These are phyloP conservation scores for Collybiopsis confluens DNA, from an alignment of 768 basidiomycete genomes.

Conservation along the genomic window DNA sequence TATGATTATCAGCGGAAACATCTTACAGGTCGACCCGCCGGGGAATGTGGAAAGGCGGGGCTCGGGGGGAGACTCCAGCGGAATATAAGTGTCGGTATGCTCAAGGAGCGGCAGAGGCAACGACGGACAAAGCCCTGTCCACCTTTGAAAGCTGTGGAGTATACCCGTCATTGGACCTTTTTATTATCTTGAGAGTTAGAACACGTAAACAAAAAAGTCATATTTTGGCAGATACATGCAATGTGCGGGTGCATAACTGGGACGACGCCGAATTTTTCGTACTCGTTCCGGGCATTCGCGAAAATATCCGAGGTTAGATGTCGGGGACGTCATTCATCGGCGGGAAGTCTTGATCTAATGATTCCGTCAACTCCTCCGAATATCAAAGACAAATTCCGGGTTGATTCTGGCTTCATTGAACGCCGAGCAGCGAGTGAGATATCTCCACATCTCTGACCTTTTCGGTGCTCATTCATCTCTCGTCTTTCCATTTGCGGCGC, in stretches of 20 bases:
- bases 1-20: too few species aligned
- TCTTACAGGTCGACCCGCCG: slow-evolving; percentile 50
- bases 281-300: slow-evolving; percentile 12
- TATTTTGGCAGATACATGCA: slow-evolving; percentile 40
- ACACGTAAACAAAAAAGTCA: slow-evolving; percentile 37
- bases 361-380: slow-evolving; percentile 18
- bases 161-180: slow-evolving; percentile 37
- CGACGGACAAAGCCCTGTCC: slow-evolving; percentile 5
- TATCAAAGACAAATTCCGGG: slow-evolving; percentile 33
- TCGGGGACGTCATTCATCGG: slow-evolving; percentile 42
- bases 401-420: slow-evolving; percentile 45
- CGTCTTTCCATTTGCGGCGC: slow-evolving; percentile 30
- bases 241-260: slow-evolving; percentile 5
- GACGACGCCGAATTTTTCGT: slow-evolving; percentile 9
- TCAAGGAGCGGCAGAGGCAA: background rate
- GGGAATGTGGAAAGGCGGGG: slow-evolving; percentile 73
- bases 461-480: background rate
- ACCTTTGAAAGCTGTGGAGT: slow-evolving; percentile 25
- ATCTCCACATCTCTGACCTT: background rate
- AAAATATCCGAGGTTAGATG: slow-evolving; percentile 38
- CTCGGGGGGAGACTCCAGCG: slow-evolving; percentile 59
- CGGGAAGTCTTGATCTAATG: slow-evolving; percentile 32
- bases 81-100: slow-evolving; percentile 76
- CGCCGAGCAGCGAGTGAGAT: slow-evolving; percentile 38
- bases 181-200: slow-evolving; percentile 45